phyloP scores from a whole-genome alignment of 2,329 filamentous ascomycete genomes.

The Pseudonectria foliicola region DNA sequence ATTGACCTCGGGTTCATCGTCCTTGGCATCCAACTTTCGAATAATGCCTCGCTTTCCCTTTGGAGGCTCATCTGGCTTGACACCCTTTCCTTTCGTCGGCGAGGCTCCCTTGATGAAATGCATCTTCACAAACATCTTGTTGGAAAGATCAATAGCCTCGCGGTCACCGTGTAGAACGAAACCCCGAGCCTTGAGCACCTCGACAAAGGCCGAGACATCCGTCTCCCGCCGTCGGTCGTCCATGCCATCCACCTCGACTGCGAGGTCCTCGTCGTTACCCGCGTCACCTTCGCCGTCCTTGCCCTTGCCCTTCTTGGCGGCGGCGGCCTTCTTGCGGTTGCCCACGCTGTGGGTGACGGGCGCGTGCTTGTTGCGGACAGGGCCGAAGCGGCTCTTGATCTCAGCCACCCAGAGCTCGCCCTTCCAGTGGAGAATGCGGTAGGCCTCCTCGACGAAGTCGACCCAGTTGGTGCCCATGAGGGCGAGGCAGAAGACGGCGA shows the following conservation, averaged over 20 bases:
- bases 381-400: slow-evolving; percentile 82
- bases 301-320: slow-evolving; percentile 40
- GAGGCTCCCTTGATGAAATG: slow-evolving; percentile 79
- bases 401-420: slow-evolving; percentile 96
- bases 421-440: slow-evolving; percentile 82
- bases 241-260: slow-evolving; percentile 64
- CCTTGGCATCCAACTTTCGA: slow-evolving; percentile 45
- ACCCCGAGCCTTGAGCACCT: slow-evolving; percentile 71
- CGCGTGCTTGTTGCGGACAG: slow-evolving; percentile 29
- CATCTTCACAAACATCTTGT: slow-evolving; percentile 99
- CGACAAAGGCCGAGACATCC: slow-evolving; percentile 80
- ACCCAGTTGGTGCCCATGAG: slow-evolving; percentile 99
- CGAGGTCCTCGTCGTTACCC: slow-evolving; percentile 48
- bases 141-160: slow-evolving; percentile 67
- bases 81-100: slow-evolving; percentile 70
- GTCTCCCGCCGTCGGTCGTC: slow-evolving; percentile 64
- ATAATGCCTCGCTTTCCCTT: slow-evolving; percentile 48
- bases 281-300: slow-evolving; percentile 41
- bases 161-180: slow-evolving; percentile 71
- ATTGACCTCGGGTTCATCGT: slow-evolving; percentile 54
- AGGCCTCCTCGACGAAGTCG: slow-evolving; percentile 92
- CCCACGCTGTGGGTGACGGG: slow-evolving; percentile 65
- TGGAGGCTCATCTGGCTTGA: slow-evolving; percentile 49
- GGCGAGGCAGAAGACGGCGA: slow-evolving; percentile 91
- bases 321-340: slow-evolving; percentile 48